Evolutionary conservation across 441 rosid genomes (phyloP), one percentile per base, ranked within the genome.

Genomic region (Pelargonium cotyledonis): DNA sequence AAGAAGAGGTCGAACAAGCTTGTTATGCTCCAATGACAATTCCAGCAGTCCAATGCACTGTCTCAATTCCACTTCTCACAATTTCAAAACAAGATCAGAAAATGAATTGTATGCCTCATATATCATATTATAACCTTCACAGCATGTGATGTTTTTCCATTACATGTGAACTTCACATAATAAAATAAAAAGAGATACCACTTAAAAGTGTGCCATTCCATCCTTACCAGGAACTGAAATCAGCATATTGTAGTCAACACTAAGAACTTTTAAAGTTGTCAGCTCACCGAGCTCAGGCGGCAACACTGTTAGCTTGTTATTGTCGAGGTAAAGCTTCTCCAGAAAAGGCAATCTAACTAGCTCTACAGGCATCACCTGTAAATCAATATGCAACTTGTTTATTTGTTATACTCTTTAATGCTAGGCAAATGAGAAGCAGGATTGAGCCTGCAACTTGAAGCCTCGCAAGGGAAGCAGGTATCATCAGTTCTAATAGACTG

Each of bases 1-100:
- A 73, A 95, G 97, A 81, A 95, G 96, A 73, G 97, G 99, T 49
- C 97, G 89, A 57, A 95, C 79, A 68, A 95, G 96, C 80, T 85
- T 91, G 81, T 95, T 95, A 88, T 91, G 89, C 68, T 95, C 99
- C 82, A 95, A 75, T 10, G 99, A 95, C 75, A 95, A 75, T 71
- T 95, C 99, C 76, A 88, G 83, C 65, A 95, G 79, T 75, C 82
- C 79, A 18, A 85, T 83, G 35, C 97, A 95, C 71, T 90, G 96
- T 69, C 94, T 83, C 83, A 94, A 82, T 80, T 94, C 99, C 77
- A 71, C 99, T 94, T 88, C 73, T 78, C 68, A 82, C 29, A 75
- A 71, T 69, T 80, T 73, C 73, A 74, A 76, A 71, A 70, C 71
- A 75, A 72, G 58, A 70, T 58, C 71, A 72, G 63, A 69, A 46